A percentile compares a stretch with the other conserved stretches of the same genome.
phyloP scores from a whole-genome alignment of 129 eudicot species.

The Lonicera japonica region DNA sequence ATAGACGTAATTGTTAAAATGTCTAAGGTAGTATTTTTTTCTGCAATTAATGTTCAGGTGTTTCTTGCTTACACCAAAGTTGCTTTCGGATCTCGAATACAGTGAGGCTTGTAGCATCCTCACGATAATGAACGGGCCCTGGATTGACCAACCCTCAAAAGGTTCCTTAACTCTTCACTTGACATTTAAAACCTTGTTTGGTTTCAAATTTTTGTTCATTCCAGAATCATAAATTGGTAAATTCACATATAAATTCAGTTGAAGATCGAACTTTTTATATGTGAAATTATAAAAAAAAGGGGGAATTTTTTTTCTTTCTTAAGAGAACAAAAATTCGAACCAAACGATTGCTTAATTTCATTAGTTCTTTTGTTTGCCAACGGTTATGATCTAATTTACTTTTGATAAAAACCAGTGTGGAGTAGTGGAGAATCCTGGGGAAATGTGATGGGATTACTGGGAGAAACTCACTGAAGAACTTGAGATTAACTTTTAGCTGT shows the following conservation, averaged over 20 bases:
- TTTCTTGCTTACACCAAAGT: conserved; percentile 89
- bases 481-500: too few relatives aligned
- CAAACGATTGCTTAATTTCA: not conserved
- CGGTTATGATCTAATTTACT: conserved; percentile 7
- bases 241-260: too few relatives aligned
- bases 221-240: too few relatives aligned
- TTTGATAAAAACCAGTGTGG: conserved; percentile 53
- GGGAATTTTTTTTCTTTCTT: too few relatives aligned
- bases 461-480: conserved; percentile 28
- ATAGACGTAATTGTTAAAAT: not conserved
- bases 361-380: too few relatives aligned
- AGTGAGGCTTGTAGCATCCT: conserved; percentile 77
- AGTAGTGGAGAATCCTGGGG: conserved; percentile 77
- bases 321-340: too few relatives aligned
- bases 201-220: not conserved
- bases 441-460: conserved; percentile 37
- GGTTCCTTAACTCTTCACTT: conserved; percentile 29
- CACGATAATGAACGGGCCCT: conserved; percentile 84
- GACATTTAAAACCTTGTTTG: not conserved
- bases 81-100: conserved; percentile 79
- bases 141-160: conserved; percentile 74
- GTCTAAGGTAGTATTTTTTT: conserved; percentile 3
- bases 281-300: too few relatives aligned
- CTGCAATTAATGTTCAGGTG: conserved; percentile 43
- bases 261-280: too few relatives aligned